Evolutionary conservation across 2,329 filamentous ascomycete species (phyloP), one percentile per base, ranked within the genome.

Genomic region (Coniosporium tulheliwenetii): DNA sequence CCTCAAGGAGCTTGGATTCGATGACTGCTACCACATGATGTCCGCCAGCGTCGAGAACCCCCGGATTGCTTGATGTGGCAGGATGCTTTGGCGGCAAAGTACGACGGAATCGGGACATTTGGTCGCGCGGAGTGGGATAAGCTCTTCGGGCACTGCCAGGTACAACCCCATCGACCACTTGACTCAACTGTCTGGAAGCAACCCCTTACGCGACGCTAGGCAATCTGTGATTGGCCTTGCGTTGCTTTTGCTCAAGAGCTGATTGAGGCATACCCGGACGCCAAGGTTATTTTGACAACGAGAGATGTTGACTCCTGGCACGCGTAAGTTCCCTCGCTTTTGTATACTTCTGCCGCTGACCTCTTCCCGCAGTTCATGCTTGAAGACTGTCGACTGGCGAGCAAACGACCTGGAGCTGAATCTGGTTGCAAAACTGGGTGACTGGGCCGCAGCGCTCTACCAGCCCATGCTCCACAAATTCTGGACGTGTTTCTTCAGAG

Each of bases 1-100:
- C 13, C 69, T 83, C 55, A 71, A 77, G 53, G 65, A 74, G 49
- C 67, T 83, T 32, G 79, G 78, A 45, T 81, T 77, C 56, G 64
- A 72, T 49, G 75, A 80, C 56, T 78, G 73, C 44, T 82, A 83
- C 66, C 79, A 83, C 64, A 81, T 81, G 77, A 78, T 80, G 74
- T 77, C 70, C 10, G 15, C 15, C 48, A 76, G 71, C 43, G 73
- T 79, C 13, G 41, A 44, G n/a, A 46, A 47, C 16, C 40, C 44
- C 40, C 30, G 2, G 45, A 47, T 33, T n/a, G 41, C 7, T 26
- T 19, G 4, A 37, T 47, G 39, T 47, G 45, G 45, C 26, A 10
- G 2, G 39, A 47, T 12, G 45, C 42, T 8, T 30, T 47, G 12
- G 38, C 42, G n/a, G 40, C 44, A 1, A 47, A 47, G 26, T 47